Conservation (phyloP, 139 green algal genomes). For the Coccomyxa sp. region DNA sequence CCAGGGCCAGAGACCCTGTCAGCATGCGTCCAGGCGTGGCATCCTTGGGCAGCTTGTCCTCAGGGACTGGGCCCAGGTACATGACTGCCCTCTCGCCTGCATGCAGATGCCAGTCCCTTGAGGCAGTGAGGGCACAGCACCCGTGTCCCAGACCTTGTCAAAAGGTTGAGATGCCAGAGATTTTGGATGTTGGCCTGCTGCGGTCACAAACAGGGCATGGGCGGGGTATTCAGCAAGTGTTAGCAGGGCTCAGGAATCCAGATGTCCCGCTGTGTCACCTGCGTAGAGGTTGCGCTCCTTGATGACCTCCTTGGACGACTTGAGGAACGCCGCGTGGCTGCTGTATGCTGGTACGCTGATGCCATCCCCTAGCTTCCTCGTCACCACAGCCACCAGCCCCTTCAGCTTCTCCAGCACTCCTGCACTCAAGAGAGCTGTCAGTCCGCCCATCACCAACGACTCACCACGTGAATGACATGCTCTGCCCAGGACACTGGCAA, state of each 20-base stretch:
- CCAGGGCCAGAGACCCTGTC: conserved; percentile 48
- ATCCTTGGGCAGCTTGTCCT: conserved; percentile 86
- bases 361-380: conserved; percentile 46
- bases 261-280: conserved; percentile 9
- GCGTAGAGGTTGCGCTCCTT: conserved; percentile 32
- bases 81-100: conserved; percentile 38
- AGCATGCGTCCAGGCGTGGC: conserved; percentile 54
- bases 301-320: conserved; percentile 8
- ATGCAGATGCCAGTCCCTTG: neutral
- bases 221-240: too few relatives aligned
- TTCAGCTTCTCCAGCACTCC: conserved; percentile 65
- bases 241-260: neutral
- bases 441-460: too few relatives aligned
- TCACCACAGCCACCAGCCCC: conserved; percentile 30
- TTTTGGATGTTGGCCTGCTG: too few relatives aligned
- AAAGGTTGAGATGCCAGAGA: neutral
- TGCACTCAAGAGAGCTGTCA: neutral
- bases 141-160: neutral
- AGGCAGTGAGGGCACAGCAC: neutral
- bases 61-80: conserved; percentile 60
- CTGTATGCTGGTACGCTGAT: conserved; percentile 60
- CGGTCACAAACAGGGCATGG: too few relatives aligned
- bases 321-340: conserved; percentile 44
- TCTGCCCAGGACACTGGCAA: too few relatives aligned
- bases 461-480: too few relatives aligned